phyloP scores from a whole-genome alignment of 768 basidiomycete species.

The Mycena galericulata region DNA sequence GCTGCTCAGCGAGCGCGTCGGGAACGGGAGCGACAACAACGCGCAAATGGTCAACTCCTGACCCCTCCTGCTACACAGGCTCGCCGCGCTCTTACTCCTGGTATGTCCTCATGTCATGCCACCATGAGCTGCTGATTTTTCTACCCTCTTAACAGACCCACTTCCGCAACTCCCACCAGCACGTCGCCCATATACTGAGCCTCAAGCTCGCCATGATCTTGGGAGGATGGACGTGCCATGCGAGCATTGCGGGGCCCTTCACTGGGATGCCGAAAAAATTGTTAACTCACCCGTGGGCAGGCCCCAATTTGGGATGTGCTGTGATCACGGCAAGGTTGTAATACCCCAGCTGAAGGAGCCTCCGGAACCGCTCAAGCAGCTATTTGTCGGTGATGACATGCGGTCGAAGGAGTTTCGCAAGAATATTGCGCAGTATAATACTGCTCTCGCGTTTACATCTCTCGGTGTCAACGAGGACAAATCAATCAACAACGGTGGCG shows the following conservation, averaged over 20 bases:
- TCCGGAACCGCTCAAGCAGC: conserved; percentile 1
- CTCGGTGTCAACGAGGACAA: conserved; percentile 44
- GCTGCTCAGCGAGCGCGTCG: too few species aligned
- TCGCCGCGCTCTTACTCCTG: too few species aligned
- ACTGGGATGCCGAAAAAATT: conserved; percentile 33
- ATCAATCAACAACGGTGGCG: conserved; percentile 36
- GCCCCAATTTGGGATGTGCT: conserved; percentile 43
- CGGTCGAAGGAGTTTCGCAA: conserved; percentile 40
- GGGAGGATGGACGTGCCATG: too few species aligned
- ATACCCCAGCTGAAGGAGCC: conserved; percentile 34
- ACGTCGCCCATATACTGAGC: too few species aligned
- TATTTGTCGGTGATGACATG: neutral
- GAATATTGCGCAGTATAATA: conserved; percentile 52
- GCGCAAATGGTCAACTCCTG: too few species aligned
- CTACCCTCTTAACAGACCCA: too few species aligned
- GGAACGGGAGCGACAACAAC: too few species aligned
- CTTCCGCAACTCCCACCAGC: too few species aligned
- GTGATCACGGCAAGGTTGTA: conserved; percentile 40
- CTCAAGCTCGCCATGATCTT: too few species aligned
- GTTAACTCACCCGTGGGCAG: neutral
- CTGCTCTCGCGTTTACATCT: conserved; percentile 50
- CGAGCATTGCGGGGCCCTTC: conserved; percentile 30
- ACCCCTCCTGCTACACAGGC: too few species aligned
- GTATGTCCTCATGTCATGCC: too few species aligned
- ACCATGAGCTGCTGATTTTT: too few species aligned